Base-by-base conservation (phyloP, 2,329 filamentous ascomycete species). In the Celoporthe dispersa region DNA sequence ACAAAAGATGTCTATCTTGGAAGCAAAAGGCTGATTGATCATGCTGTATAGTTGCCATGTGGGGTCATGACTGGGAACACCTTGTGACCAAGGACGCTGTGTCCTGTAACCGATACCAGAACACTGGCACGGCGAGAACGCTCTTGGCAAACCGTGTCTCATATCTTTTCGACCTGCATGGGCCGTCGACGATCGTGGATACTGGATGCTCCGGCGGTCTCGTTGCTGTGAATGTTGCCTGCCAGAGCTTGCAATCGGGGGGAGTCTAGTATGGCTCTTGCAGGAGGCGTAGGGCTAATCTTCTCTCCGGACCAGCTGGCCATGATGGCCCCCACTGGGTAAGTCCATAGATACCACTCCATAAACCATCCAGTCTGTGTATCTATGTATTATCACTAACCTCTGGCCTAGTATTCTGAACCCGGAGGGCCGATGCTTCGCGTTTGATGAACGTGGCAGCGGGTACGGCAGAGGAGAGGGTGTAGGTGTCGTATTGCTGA, bases 101-200 rank as follows among this genome's bases (percentile, higher is more conserved):
- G 51, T 55, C 51, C 12, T 55, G 22, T 14, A 25, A n/a, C n/a
- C 22, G 25, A 28, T 55, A 55, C n/a, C 51, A 55, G n/a, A 55
- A 55, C 14, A 55, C 51, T 4, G 51, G 51, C 8, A 25, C 51
- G 14, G 22, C 51, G 25, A 55, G 25, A 14, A 25, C n/a, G 22
- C 51, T 55, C 51, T 8, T 55, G n/a, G 51, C 51, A 55, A 55
- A 55, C 14, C 51, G 25, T n/a, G 51, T 55, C 51, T 55, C 51
- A 11, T 55, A 55, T 28, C 51, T n/a, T 11, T 55, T 55, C n/a
- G 51, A 55, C 14, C n/a, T 55, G 51, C 51, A 55, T 7, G 51
- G 51, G n/a, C 51, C 51, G 11, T 55, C 51, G 7, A 55, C 25
- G 19, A 55, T 55, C 41, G 41, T 44, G 16, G 41, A 44, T 44